Percentiles rank a stretch among this genome's conserved stretches.
Evolutionary conservation across 805 yeast genomes (phyloP).

Genomic region (Hanseniaspora vineae): DNA sequence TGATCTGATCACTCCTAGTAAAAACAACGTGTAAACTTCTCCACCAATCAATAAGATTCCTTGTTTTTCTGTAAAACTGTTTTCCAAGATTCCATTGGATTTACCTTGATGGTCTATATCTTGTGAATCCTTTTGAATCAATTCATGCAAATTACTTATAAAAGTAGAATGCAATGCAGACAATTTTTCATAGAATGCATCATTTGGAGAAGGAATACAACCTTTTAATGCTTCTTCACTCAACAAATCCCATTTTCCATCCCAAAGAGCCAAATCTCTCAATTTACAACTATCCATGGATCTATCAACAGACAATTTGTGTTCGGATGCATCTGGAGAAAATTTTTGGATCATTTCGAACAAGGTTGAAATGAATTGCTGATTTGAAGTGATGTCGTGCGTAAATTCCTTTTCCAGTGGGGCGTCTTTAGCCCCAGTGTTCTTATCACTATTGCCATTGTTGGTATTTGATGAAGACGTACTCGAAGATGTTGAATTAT

Average conservation of each 20-base stretch:
- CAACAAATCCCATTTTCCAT: background rate
- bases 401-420: no score
- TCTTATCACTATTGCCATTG: no score
- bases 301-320: background rate
- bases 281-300: background rate
- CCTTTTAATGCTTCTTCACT: background rate
- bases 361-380: background rate
- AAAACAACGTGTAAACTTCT: slow-evolving; percentile 60
- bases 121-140: no score
- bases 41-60: slow-evolving; percentile 62
- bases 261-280: background rate
- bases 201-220: background rate
- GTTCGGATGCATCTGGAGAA: background rate
- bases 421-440: no score
- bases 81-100: no score
- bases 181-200: background rate
- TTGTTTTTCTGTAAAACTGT: background rate
- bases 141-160: background rate
- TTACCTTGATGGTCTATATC: no score
- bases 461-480: no score
- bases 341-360: background rate
- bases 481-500: no score
- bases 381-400: no score
- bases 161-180: background rate
- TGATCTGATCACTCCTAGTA: slow-evolving; percentile 49